A percentile compares a stretch with the other conserved stretches of the same genome.
Conservation (phyloP, 2,329 filamentous ascomycete genomes). For the Periconia sp. region DNA sequence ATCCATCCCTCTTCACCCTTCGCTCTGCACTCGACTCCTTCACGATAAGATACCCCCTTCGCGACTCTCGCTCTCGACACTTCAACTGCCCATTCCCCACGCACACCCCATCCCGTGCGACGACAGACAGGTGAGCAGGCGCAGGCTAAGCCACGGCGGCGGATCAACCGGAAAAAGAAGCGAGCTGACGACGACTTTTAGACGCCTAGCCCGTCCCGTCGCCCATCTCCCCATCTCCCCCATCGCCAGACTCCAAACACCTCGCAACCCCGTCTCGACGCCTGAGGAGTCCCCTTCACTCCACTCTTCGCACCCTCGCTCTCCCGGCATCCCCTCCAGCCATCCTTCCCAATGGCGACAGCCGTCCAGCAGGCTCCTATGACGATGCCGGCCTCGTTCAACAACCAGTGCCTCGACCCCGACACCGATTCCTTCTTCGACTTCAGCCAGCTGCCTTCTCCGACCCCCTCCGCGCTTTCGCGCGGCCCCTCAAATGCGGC, state of each 20-base stretch:
- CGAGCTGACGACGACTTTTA: slow-evolving; percentile 45
- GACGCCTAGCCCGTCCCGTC: slow-evolving; percentile 39
- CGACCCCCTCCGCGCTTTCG: slow-evolving; percentile 61
- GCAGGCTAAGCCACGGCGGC: slow-evolving; percentile 36
- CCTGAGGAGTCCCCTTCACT: slow-evolving; percentile 29
- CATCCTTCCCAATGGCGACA: slow-evolving; percentile 38
- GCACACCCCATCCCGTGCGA: no score
- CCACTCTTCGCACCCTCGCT: slow-evolving; percentile 12
- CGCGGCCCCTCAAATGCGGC: slow-evolving; percentile 59
- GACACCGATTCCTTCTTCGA: slow-evolving; percentile 51
- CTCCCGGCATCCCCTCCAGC: slow-evolving; percentile 17
- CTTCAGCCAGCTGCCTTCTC: slow-evolving; percentile 67
- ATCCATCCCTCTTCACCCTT: slow-evolving; percentile 15
- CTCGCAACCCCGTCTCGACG: slow-evolving; percentile 27
- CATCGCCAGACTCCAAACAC: slow-evolving; percentile 28
- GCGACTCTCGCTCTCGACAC: slow-evolving; percentile 1
- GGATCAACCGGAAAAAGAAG: slow-evolving; percentile 37
- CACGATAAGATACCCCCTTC: background rate
- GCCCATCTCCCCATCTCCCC: slow-evolving; percentile 14
- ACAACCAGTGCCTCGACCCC: slow-evolving; percentile 47
- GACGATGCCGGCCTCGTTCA: slow-evolving; percentile 42
- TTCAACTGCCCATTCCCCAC: no score
- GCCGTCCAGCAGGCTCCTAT: slow-evolving; percentile 43
- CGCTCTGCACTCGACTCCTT: background rate
- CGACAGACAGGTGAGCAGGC: no score